Evolutionary conservation across 208 protist genomes (phyloP).

Genomic region (Wallacemonas sp.): DNA sequence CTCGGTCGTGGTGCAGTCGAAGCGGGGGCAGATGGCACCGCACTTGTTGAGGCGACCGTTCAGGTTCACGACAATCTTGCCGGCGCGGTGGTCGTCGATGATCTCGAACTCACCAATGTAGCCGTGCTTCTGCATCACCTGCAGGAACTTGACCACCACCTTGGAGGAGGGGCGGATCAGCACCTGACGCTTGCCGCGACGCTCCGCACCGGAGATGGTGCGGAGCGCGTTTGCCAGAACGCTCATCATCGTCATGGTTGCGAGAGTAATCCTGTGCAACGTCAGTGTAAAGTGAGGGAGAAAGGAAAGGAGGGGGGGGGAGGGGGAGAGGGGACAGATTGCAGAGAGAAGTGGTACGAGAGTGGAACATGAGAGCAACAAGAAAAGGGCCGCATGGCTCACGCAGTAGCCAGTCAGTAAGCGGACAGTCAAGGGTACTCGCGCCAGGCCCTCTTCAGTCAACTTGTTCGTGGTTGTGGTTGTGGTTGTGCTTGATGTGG

Average conservation of each 20-base stretch:
- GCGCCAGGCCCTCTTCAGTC: no score
- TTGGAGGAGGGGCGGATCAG: conserved; percentile 99
- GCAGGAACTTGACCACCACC: conserved; percentile 99
- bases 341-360: conserved; percentile 1
- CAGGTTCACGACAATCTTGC: conserved; percentile 99
- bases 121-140: conserved; percentile 99
- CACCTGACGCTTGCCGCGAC: conserved; percentile 99
- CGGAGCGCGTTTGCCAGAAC: conserved; percentile 99
- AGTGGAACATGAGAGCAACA: no score
- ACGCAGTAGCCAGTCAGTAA: no score
- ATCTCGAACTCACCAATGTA: conserved; percentile 99
- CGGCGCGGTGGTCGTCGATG: conserved; percentile 99
- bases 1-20: conserved; percentile 95
- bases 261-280: conserved; percentile 7
- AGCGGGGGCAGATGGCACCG: conserved; percentile 99
- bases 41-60: conserved; percentile 99
- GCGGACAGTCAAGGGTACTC: no score
- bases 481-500: no score
- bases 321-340: conserved; percentile 5
- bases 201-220: conserved; percentile 99
- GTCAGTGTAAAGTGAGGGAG: conserved; percentile 16
- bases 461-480: no score
- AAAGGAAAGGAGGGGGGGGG: conserved; percentile 8
- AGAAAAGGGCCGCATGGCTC: no score
- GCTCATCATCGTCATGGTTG: conserved; percentile 99